Percentiles rank a stretch among this genome's conserved stretches.
Conservation (phyloP, 257 asterid species). For the Buddleja alternifolia region DNA sequence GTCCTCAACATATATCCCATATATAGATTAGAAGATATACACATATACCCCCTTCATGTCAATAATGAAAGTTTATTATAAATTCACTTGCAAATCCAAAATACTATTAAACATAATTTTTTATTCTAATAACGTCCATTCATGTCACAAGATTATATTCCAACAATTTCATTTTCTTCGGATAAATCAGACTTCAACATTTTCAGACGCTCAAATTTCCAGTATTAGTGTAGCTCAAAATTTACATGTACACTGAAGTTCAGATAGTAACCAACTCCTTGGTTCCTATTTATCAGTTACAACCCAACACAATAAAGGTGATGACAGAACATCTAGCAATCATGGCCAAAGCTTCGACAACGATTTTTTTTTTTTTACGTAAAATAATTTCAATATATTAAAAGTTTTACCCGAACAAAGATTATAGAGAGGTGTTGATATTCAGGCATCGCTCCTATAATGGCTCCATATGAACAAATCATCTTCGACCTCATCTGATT, state of each 20-base stretch:
- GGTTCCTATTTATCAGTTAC: not conserved
- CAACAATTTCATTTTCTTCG: too few relatives aligned
- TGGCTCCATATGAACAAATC: slow-evolving; percentile 52
- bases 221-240: too few relatives aligned
- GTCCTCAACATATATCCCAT: too few relatives aligned
- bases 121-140: not conserved
- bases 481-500: slow-evolving; percentile 48
- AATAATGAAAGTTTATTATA: too few relatives aligned
- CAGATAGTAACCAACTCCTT: too few relatives aligned
- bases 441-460: slow-evolving; percentile 49
- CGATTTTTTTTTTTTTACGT: not conserved
- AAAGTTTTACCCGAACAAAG: not conserved
- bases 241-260: too few relatives aligned
- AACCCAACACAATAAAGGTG: not conserved
- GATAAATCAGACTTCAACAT: not conserved
- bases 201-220: not conserved
- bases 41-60: too few relatives aligned
- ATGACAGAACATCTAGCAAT: not conserved
- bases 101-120: too few relatives aligned
- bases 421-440: not conserved
- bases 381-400: not conserved
- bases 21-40: too few relatives aligned
- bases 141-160: too few relatives aligned
- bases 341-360: not conserved
- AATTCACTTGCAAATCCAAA: too few relatives aligned